phyloP scores from a whole-genome alignment of 2,329 filamentous ascomycete species.

The Alternaria burnsii region DNA sequence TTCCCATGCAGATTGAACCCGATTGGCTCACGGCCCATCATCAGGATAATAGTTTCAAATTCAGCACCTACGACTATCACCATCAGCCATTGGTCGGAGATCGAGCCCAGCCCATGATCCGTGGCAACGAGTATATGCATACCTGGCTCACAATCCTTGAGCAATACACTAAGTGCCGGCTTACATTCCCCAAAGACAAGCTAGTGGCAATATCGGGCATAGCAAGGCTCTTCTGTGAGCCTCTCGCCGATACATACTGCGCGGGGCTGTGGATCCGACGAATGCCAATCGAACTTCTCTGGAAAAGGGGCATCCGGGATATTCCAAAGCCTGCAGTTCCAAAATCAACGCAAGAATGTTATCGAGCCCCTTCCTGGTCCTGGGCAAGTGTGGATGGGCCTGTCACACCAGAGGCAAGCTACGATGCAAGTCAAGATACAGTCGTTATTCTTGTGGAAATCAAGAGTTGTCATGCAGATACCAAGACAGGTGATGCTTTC shows the following conservation, averaged over 20 bases:
- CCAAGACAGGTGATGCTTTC: not conserved
- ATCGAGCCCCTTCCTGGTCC: not conserved
- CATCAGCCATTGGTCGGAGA: not conserved
- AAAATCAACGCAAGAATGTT: not conserved
- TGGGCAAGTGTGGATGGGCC: not conserved
- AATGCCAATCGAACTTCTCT: not conserved
- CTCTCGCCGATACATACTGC: not conserved
- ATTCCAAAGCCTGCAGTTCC: not conserved
- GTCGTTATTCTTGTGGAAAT: not conserved
- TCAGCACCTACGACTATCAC: not conserved
- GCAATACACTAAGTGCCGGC: not conserved
- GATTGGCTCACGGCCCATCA: too few species aligned
- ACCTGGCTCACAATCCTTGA: not conserved
- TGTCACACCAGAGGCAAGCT: fast-evolving
- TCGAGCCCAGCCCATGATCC: fast-evolving
- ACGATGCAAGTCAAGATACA: fast-evolving
- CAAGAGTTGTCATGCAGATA: not conserved
- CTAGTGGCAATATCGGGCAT: not conserved
- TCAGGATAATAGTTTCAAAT: not conserved
- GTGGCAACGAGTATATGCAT: fast-evolving
- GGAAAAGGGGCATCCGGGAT: too few species aligned
- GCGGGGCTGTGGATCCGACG: not conserved
- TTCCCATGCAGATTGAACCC: not conserved
- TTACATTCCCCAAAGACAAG: not conserved
- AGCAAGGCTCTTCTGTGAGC: not conserved